Conservation (phyloP, 495 filamentous ascomycete genomes). For the Staphylotrichum longicolle region DNA sequence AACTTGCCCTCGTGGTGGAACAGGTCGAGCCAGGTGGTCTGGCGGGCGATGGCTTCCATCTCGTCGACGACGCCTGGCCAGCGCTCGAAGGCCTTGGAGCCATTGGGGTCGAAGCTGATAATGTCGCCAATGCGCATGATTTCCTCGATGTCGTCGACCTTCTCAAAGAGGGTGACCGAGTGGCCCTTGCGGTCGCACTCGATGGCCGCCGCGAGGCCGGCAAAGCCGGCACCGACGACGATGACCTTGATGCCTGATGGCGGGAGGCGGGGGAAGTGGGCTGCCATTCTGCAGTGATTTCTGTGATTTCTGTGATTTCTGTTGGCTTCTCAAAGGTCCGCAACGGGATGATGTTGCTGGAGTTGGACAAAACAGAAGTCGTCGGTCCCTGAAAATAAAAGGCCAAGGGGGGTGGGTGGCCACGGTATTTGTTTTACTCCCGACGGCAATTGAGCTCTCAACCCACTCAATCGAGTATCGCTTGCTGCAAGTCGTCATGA, state of each 20-base stretch:
- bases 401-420: not conserved
- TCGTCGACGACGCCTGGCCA: conserved; percentile 50
- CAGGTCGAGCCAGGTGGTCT: conserved; percentile 38
- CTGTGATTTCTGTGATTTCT: not conserved
- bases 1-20: conserved; percentile 37
- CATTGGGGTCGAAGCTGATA: conserved; percentile 54
- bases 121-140: conserved; percentile 50
- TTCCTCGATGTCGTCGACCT: conserved; percentile 41
- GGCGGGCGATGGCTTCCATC: conserved; percentile 51
- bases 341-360: not conserved
- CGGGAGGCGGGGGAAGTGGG: conserved; percentile 27
- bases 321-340: too few species aligned
- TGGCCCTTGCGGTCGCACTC: conserved; percentile 51
- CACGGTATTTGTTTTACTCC: conserved; percentile 11
- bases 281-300: conserved; percentile 16
- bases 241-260: conserved; percentile 55
- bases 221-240: conserved; percentile 62
- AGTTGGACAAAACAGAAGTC: not conserved
- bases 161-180: conserved; percentile 37
- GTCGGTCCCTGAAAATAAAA: too few species aligned
- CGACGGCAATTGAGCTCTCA: conserved; percentile 14
- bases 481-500: not conserved
- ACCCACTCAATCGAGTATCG: not conserved
- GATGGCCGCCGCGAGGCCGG: conserved; percentile 58
- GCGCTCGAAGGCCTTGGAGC: conserved; percentile 45